Evolutionary conservation across 1,284 basidiomycete genomes (phyloP).

Genomic region (Neolentinus lepideus): DNA sequence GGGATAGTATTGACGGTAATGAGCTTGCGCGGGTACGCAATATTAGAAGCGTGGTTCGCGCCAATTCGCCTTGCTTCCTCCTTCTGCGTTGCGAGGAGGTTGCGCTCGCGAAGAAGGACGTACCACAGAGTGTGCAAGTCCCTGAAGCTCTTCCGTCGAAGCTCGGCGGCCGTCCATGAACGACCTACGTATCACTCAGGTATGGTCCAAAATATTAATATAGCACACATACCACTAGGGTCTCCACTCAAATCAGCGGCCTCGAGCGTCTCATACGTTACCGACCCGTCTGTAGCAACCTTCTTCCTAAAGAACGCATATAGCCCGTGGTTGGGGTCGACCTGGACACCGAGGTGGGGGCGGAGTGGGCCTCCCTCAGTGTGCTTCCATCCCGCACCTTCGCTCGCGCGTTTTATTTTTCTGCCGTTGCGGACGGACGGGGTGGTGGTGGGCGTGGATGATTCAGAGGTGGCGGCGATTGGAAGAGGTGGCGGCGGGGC

Average conservation of each 20-base stretch:
- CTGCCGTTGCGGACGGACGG: background rate
- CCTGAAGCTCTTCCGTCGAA: constrained; percentile 84
- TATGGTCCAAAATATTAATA: background rate
- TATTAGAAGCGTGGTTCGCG: constrained; percentile 14
- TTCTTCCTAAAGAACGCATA: constrained; percentile 69
- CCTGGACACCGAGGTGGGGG: constrained; percentile 34
- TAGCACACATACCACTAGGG: constrained; percentile 14
- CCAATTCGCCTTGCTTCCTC: constrained; percentile 68
- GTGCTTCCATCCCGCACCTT: background rate
- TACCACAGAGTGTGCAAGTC: constrained; percentile 95
- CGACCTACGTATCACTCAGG: constrained; percentile 52
- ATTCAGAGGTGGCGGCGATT: background rate
- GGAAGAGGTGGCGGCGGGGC: background rate
- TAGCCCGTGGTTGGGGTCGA: constrained; percentile 59
- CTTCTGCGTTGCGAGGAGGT: constrained; percentile 82
- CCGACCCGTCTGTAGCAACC: constrained; percentile 25
- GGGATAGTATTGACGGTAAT: constrained; percentile 23
- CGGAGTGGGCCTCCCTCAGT: constrained; percentile 23
- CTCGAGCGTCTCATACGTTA: constrained; percentile 34
- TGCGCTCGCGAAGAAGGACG: constrained; percentile 79
- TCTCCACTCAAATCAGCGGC: constrained; percentile 30
- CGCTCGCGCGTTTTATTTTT: background rate
- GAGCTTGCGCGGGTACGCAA: constrained; percentile 26
- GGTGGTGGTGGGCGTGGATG: background rate
- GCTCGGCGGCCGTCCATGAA: constrained; percentile 78